Percentiles rank a stretch among this genome's conserved stretches.
Evolutionary conservation across 306 rosid species (phyloP).

Genomic region (Vigna reflexopilosa): DNA sequence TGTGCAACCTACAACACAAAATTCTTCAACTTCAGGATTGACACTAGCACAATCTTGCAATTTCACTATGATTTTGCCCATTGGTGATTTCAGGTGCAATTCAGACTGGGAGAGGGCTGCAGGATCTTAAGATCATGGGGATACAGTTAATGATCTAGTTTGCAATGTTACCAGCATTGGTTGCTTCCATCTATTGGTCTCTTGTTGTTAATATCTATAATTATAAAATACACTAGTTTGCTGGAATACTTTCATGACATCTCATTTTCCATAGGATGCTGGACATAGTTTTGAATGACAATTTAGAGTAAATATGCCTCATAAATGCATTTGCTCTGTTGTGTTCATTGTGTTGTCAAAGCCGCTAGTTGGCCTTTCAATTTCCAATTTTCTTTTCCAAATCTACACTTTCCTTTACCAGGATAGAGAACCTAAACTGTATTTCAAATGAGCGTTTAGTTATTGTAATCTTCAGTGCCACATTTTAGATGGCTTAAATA

Average conservation of each 20-base stretch:
- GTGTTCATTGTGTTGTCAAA: background rate
- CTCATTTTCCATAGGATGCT: background rate
- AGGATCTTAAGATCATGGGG: background rate
- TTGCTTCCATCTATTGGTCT: background rate
- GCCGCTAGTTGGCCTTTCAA: background rate
- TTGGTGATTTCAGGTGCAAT: background rate
- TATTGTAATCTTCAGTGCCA: constrained; percentile 1
- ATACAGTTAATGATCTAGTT: background rate
- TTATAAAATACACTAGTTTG: background rate
- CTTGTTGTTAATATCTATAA: constrained; percentile 2
- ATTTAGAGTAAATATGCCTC: background rate
- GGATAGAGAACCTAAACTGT: constrained; percentile 1
- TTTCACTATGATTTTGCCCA: background rate
- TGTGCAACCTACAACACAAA: background rate
- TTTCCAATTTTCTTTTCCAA: background rate
- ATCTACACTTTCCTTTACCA: constrained; percentile 3
- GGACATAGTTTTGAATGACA: background rate
- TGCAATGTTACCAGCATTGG: background rate
- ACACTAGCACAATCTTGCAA: background rate
- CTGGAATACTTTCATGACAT: background rate
- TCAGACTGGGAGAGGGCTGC: background rate
- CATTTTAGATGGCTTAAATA: constrained; percentile 1
- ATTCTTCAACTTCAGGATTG: background rate
- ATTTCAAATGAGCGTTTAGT: constrained; percentile 9
- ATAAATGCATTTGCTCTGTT: background rate